Percentiles rank a stretch among this genome's conserved stretches.
These are phyloP conservation scores for Adansonia digitata DNA, from an alignment of 345 rosid species.

Conservation along the genomic window DNA sequence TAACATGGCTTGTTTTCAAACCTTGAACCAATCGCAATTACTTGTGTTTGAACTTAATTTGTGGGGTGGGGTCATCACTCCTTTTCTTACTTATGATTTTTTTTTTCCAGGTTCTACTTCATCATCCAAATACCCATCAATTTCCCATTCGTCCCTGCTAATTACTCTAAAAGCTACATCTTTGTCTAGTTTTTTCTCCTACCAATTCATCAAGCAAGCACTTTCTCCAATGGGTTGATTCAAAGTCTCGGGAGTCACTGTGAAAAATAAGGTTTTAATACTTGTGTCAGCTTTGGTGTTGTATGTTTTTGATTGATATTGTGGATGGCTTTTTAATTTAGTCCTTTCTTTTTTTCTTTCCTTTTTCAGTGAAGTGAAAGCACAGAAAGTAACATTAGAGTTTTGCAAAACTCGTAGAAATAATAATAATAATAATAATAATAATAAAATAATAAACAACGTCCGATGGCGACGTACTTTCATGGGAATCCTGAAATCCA, in stretches of 20 bases:
- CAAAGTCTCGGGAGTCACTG: neutral
- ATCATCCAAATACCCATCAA: conserved; percentile 1
- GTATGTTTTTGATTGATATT: neutral
- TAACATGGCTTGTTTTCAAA: conserved; percentile 6
- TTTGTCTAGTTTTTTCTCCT: neutral
- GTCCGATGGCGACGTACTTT: conserved; percentile 76
- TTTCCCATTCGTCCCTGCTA: neutral
- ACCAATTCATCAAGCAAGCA: neutral
- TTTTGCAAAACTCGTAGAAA: neutral
- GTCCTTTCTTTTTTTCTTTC: neutral
- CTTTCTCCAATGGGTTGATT: conserved; percentile 25
- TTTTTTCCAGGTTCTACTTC: conserved; percentile 21
- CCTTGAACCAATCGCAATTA: neutral
- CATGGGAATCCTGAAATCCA: conserved; percentile 79
- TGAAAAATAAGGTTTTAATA: conserved; percentile 2
- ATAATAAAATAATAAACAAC: too few species aligned
- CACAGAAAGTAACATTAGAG: conserved; percentile 2
- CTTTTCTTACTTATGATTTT: conserved; percentile 7
- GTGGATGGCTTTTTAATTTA: neutral
- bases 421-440: too few species aligned
- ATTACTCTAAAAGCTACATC: neutral
- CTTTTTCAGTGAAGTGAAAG: conserved; percentile 26
- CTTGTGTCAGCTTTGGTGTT: neutral
- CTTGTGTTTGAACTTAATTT: neutral
- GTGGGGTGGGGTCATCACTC: neutral